Percentiles rank a stretch among this genome's conserved stretches.
Conservation (phyloP, 148 eudicot species). For the Camellia japonica region DNA sequence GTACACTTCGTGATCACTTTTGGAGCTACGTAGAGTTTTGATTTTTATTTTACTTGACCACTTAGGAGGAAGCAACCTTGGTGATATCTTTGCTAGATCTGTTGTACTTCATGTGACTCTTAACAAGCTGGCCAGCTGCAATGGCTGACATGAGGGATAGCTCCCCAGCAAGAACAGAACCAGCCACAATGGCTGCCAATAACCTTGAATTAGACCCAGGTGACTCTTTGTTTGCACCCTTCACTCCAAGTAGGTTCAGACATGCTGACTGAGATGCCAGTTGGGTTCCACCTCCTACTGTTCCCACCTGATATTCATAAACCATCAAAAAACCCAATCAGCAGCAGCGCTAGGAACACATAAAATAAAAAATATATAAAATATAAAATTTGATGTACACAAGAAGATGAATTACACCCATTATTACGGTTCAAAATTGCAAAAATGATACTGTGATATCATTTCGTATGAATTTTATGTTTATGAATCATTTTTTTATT, state of each 20-base stretch:
- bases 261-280: conserved; percentile 44
- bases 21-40: neutral
- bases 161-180: conserved; percentile 43
- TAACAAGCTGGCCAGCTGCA: conserved; percentile 35
- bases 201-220: conserved; percentile 41
- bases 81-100: conserved; percentile 31
- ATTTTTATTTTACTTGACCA: neutral
- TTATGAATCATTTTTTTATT: too few species aligned
- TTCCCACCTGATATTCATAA: conserved; percentile 30
- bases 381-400: too few species aligned
- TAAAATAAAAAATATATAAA: too few species aligned
- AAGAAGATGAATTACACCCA: too few species aligned
- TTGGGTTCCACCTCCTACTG: conserved; percentile 44
- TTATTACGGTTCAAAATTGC: too few species aligned
- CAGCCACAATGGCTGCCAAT: conserved; percentile 33
- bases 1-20: too few species aligned
- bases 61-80: conserved; percentile 6
- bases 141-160: conserved; percentile 42
- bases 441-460: too few species aligned
- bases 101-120: conserved; percentile 43
- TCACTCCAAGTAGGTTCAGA: conserved; percentile 37
- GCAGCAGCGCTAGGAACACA: neutral
- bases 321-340: neutral
- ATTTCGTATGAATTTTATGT: too few species aligned
- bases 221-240: conserved; percentile 32